Evolutionary conservation across 345 rosid species (phyloP).

Genomic region (Aurinia saxatilis): DNA sequence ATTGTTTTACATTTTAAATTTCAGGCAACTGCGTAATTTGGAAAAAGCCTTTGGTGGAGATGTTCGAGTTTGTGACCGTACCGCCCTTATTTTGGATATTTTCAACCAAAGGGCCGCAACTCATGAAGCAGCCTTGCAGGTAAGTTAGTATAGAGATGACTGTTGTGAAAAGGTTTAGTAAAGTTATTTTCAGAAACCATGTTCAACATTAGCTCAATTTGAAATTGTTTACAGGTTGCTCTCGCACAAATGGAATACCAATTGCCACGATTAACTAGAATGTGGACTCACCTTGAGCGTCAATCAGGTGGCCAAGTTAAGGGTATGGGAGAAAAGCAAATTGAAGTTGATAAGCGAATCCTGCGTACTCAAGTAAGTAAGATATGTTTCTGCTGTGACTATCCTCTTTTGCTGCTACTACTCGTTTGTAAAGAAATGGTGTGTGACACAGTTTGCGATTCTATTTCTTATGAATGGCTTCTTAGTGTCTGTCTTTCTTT

Average conservation of each 20-base stretch:
- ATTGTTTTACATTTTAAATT: too few relatives aligned
- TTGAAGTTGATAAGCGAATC: conserved; percentile 96
- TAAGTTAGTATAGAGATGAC: conserved; percentile 28
- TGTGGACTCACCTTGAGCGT: conserved; percentile 97
- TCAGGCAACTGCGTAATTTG: conserved; percentile 81
- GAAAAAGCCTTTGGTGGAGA: conserved; percentile 82
- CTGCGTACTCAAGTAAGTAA: conserved; percentile 71
- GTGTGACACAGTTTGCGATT: not conserved
- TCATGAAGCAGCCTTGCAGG: conserved; percentile 97
- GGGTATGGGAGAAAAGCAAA: conserved; percentile 99
- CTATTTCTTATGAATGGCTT: not conserved
- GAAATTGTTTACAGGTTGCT: conserved; percentile 50
- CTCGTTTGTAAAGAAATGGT: not conserved
- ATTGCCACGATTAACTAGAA: conserved; percentile 71
- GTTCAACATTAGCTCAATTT: not conserved
- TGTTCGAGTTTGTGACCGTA: conserved; percentile 95
- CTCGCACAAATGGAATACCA: conserved; percentile 97
- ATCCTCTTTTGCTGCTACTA: not conserved
- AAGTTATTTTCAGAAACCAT: not conserved
- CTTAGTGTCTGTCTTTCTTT: conserved; percentile 8
- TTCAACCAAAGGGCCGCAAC: conserved; percentile 54
- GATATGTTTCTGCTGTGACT: not conserved
- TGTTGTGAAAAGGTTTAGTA: not conserved
- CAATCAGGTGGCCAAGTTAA: conserved; percentile 92
- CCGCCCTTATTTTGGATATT: conserved; percentile 91